A percentile compares a stretch with the other conserved stretches of the same genome.
Conservation (phyloP, 2,329 filamentous ascomycete species). For the Microdochium paspali region DNA sequence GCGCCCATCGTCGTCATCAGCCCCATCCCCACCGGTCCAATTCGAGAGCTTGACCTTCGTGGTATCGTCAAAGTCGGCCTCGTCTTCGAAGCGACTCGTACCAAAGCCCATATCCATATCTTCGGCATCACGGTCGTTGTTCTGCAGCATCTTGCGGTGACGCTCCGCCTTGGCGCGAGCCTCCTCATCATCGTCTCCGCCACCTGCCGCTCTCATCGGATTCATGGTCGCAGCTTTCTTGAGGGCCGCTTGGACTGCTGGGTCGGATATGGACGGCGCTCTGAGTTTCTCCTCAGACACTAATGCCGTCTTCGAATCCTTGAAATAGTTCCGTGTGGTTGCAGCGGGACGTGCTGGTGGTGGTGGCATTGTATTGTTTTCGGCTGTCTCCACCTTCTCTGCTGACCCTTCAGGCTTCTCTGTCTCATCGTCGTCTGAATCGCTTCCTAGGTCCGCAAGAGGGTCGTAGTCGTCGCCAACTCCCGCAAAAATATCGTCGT, state of each 20-base stretch:
- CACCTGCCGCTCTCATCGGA: slow-evolving; percentile 29
- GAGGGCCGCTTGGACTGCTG: slow-evolving; percentile 72
- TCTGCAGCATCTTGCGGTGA: slow-evolving; percentile 64
- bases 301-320: slow-evolving; percentile 44
- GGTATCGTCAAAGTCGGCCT: slow-evolving; percentile 63
- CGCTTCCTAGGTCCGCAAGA: slow-evolving; percentile 44
- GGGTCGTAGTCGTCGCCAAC: slow-evolving; percentile 60
- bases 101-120: slow-evolving; percentile 96
- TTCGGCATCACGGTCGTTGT: slow-evolving; percentile 69
- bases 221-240: slow-evolving; percentile 69
- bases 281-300: slow-evolving; percentile 41
- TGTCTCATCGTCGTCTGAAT: slow-evolving; percentile 27
- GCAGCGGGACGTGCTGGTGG: slow-evolving; percentile 18
- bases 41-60: slow-evolving; percentile 57
- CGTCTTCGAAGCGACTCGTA: slow-evolving; percentile 76
- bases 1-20: slow-evolving; percentile 38
- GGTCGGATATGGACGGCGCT: slow-evolving; percentile 56
- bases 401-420: slow-evolving; percentile 29
- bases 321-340: slow-evolving; percentile 51
- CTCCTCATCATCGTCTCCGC: slow-evolving; percentile 28
- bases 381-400: slow-evolving; percentile 24
- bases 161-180: slow-evolving; percentile 54
- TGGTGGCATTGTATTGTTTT: slow-evolving; percentile 7
- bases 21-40: slow-evolving; percentile 31
- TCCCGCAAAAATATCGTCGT: slow-evolving; percentile 57